Evolutionary conservation across 1,284 basidiomycete species (phyloP), one percentile per base, ranked within the genome.

Genomic region (Leccinum solheimii): DNA sequence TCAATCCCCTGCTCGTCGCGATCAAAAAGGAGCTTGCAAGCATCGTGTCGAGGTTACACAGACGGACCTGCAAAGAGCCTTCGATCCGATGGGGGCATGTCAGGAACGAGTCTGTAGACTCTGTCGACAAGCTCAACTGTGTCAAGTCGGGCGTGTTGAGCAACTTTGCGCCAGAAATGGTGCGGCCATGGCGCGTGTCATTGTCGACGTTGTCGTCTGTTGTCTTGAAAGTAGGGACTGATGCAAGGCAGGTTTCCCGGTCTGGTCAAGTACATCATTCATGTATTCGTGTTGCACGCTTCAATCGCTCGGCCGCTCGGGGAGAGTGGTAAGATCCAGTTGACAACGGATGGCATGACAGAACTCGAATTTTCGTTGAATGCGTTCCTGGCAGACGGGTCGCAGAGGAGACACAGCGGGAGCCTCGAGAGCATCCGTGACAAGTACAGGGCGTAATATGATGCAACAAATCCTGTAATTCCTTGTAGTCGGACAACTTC

Each of bases 321-420:
- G 13, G 96, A 98, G 78, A 85, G 84, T 62, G 92, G 94, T 2
- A 96, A 96, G 72, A 81, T 98, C 38, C 93, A 95, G 75, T 81
- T 98, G 62, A 94, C 94, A 58, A 91, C 88, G 57, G 96, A 98
- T 21, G 2, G 21, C 74, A 96, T 97, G 94, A 92, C 96, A 0
- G 92, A 95, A 74, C 83, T 98, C 57, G 96, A 98, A 77, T 97
- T 98, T 74, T 87, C 90, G 0, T 75, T 96, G 58, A 90, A 86
- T 67, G 85, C 90, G 2, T 92, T 97, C 71, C 79, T 95, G 70
- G 81, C 80, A 55, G 81, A 88, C 67, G 80, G 83, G 48, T 73
- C 78, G 7, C 83, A 84, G 64, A 80, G 76, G 62, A 86, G 86
- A 68, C 83, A 86, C 3, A 84, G 85, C 2, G 81, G 84, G 13